Evolutionary conservation across 139 green algal species (phyloP), one percentile per base, ranked within the genome.

Genomic region (Tetradesmus lagerheimii): DNA sequence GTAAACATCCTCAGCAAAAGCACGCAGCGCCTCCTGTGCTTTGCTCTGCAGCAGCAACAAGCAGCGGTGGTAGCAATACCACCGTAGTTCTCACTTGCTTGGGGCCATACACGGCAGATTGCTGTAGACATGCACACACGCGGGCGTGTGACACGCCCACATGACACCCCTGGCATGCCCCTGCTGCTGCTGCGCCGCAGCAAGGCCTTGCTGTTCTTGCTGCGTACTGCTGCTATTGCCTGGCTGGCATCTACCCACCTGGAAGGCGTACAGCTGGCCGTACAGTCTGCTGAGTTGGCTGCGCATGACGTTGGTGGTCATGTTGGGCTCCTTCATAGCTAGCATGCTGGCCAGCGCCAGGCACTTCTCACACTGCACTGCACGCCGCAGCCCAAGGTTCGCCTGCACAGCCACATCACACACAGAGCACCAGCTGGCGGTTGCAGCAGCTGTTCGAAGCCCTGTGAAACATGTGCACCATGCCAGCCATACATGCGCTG

Each of bases 1-100:
- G 92, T 96, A 98, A 34, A 98, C 95, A 82, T 98, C 96, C 82
- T 97, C 94, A 11, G 62, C 94, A 90, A 97, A 97, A 0, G 92
- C 89, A 41, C 89, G 78, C 31, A 97, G 87, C 20, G 94, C 93
- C 74, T 95, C 93, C 4, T 84, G 41, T 38, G 94, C 90, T 57
- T 93, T 94, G 41, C 82, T 92, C 91, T 94, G 86, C 78, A 83
- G 66, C 9, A n/a, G 34, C 27, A 75, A 11, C 20, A 20, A 16
- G 29, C 57, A 80, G 62, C 45, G 75, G 29, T 3, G 23, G 23
- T 20, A 71, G 57, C 57, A 71, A 62, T 1, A 62, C 47, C 47
- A 62, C 5, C 47, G n/a, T n/a, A n/a, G n/a, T n/a, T n/a, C n/a
- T n/a, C n/a, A n/a, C n/a, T n/a, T n/a, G n/a, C n/a, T n/a, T n/a